Evolutionary conservation across 176 grass and related monocot species (phyloP), one percentile per base, ranked within the genome.

Genomic region (Miscanthus lutarioriparius): DNA sequence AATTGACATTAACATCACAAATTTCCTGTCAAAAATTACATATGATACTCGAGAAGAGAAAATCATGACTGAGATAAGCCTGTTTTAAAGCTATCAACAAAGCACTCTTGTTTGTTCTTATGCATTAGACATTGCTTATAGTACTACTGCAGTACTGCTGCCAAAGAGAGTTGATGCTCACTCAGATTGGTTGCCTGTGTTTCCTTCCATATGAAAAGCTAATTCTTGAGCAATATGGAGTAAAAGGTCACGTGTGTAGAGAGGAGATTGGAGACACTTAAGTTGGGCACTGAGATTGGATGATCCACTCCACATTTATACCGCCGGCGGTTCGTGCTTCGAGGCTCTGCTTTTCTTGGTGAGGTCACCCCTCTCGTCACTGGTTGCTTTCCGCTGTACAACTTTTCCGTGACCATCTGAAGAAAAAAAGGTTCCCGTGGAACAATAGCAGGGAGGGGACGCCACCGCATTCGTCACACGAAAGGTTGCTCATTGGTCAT

Each of bases 111-210:
- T 72, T 39, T 77, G 10, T 61, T 40, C 20, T 25, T 61, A 61
- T 61, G 56, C 2, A 25, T 61, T 25, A 61, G 2, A 61, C 56
- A 59, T 10, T 23, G 49, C 22, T 59, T 59, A 59, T 59, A 59
- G 54, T 59, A 59, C 22, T 58, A 44, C 43, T 44, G 43, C 2
- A 51, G 1, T 51, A 19, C 16, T 6, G 5, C 20, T 23, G n/a
- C 22, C 56, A 61, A 61, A 61, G 56, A 61, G 56, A 61, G 10
- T 63, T 63, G 61, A 64, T 64, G 35, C 76, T 78, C n/a, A 78
- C 47, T 78, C 38, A 17, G 27, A 64, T 44, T 19, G 37, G 38
- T 26, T 2, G 16, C 23, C 8, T 40, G 53, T 58, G 12, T 4
- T 39, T 23, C 12, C 53, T 38, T 77, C 59, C 76, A 64, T 78